Conservation (phyloP, 768 basidiomycete species). For the Asterophora lycoperdoides region DNA sequence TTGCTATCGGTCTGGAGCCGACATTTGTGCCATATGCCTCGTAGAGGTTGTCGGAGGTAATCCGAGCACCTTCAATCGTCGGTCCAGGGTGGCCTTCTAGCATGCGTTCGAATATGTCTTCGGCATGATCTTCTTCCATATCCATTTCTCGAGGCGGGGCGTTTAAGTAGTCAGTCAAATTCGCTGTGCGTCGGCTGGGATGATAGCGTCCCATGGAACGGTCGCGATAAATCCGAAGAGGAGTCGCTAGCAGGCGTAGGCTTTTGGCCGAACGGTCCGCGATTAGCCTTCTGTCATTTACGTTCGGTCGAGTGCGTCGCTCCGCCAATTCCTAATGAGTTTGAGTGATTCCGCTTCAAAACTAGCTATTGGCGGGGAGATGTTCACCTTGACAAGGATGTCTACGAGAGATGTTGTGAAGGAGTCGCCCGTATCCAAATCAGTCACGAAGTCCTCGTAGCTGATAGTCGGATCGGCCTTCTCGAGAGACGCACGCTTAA, state of each 20-base stretch:
- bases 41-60: constrained; percentile 53
- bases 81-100: constrained; percentile 29
- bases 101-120: constrained; percentile 54
- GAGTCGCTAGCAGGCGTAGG: constrained; percentile 52
- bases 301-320: constrained; percentile 50
- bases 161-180: constrained; percentile 50
- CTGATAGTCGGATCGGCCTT: constrained; percentile 59
- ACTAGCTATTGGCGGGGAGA: not conserved
- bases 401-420: constrained; percentile 76
- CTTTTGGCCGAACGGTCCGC: constrained; percentile 64
- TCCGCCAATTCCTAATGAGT: constrained; percentile 67
- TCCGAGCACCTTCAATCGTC: constrained; percentile 49
- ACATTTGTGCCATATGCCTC: constrained; percentile 48
- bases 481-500: constrained; percentile 65
- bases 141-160: constrained; percentile 53
- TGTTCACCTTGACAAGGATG: constrained; percentile 69
- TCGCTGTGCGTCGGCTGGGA: constrained; percentile 34
- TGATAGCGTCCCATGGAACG: constrained; percentile 29
- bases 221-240: constrained; percentile 50
- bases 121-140: constrained; percentile 49
- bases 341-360: constrained; percentile 4
- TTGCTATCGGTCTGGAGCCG: constrained; percentile 19
- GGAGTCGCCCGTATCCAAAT: constrained; percentile 74
- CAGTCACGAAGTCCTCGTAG: constrained; percentile 73
- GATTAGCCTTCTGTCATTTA: constrained; percentile 57